Evolutionary conservation across 176 grass and related monocot species (phyloP).

Genomic region (Bolboschoenus planiculmis): DNA sequence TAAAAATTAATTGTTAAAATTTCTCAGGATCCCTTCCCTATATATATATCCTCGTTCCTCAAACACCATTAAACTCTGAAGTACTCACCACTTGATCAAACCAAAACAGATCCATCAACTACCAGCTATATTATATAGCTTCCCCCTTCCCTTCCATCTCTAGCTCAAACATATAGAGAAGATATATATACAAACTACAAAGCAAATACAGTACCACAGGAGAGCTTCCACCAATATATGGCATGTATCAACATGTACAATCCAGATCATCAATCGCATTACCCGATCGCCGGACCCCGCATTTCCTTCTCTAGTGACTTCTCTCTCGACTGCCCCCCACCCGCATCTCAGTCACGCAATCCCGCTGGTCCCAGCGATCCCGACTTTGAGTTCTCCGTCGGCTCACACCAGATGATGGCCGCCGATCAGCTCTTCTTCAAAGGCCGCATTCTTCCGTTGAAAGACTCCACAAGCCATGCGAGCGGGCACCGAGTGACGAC

Average conservation of each 20-base stretch:
- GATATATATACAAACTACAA: neutral
- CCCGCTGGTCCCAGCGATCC: constrained; percentile 32
- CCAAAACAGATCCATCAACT: too few species aligned
- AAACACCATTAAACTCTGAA: too few species aligned
- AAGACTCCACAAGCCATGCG: constrained; percentile 19
- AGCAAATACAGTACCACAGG: constrained; percentile 8
- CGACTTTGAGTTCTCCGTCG: constrained; percentile 96
- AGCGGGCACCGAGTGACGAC: constrained; percentile 24
- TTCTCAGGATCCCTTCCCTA: too few species aligned
- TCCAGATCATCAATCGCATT: constrained; percentile 57
- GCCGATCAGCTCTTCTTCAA: constrained; percentile 95
- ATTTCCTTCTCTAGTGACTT: constrained; percentile 99
- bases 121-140: too few species aligned
- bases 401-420: constrained; percentile 83
- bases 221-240: constrained; percentile 43
- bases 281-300: constrained; percentile 56
- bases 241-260: constrained; percentile 88
- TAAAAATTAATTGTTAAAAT: too few species aligned
- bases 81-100: too few species aligned
- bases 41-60: too few species aligned
- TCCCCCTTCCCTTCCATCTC: too few species aligned
- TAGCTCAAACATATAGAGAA: neutral
- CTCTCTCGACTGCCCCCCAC: constrained; percentile 64
- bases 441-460: constrained; percentile 49
- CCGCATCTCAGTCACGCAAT: constrained; percentile 3